These are phyloP conservation scores for Rhodotorula sp. DNA, from an alignment of 1,284 basidiomycete species.

Conservation along the genomic window DNA sequence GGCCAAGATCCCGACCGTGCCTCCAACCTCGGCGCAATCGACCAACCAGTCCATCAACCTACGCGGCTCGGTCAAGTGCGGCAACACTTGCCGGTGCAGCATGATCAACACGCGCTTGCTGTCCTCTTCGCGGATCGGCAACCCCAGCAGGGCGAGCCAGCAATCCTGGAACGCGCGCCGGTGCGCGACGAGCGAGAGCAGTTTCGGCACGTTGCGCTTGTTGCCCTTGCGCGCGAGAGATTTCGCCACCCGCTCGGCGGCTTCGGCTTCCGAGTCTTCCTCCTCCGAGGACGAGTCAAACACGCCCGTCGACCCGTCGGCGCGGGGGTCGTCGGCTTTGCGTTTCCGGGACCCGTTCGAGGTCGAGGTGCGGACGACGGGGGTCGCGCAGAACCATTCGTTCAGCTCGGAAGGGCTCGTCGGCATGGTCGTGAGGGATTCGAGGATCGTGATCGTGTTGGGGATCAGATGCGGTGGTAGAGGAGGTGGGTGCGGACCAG, in stretches of 20 bases:
- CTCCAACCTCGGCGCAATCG: slow-evolving; percentile 80
- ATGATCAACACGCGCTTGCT: slow-evolving; percentile 68
- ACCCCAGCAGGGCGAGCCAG: slow-evolving; percentile 46
- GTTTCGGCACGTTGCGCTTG: slow-evolving; percentile 37
- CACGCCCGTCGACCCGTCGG: slow-evolving; percentile 68
- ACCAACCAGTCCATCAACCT: slow-evolving; percentile 94
- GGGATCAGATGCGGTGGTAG: slow-evolving; percentile 47
- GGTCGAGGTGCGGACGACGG: slow-evolving; percentile 38
- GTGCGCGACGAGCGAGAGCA: slow-evolving; percentile 43
- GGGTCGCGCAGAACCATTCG: slow-evolving; percentile 74
- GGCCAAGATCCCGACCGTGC: slow-evolving; percentile 81
- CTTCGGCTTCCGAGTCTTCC: slow-evolving; percentile 45
- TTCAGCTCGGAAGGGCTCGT: slow-evolving; percentile 72
- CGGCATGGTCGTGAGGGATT: slow-evolving; percentile 78
- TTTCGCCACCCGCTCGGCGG: slow-evolving; percentile 16
- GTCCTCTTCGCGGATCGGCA: slow-evolving; percentile 46
- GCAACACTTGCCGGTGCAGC: slow-evolving; percentile 80
- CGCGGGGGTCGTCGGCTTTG: slow-evolving; percentile 49
- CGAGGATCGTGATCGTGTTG: slow-evolving; percentile 74
- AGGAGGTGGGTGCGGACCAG: slow-evolving; percentile 52
- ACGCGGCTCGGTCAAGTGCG: slow-evolving; percentile 69
- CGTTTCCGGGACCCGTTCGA: slow-evolving; percentile 41
- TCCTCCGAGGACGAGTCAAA: slow-evolving; percentile 60
- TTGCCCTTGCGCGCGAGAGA: slow-evolving; percentile 18
- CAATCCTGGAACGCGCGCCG: slow-evolving; percentile 45